Evolutionary conservation across 768 basidiomycete genomes (phyloP), one percentile per base, ranked within the genome.

Genomic region (Mycena alexandri): DNA sequence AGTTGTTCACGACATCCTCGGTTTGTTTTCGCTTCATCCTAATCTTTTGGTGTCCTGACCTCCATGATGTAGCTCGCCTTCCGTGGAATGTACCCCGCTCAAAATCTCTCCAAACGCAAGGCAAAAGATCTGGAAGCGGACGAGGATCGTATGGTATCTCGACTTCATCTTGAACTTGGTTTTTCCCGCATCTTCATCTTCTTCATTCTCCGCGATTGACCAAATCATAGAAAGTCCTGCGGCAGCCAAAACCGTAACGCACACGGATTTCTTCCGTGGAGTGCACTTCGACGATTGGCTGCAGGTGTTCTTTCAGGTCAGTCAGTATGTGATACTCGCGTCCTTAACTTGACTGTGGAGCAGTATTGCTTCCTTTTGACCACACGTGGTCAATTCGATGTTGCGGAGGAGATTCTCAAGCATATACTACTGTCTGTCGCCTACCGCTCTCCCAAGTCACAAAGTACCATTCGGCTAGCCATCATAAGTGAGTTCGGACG

Each of bases 221-320:
- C 16, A 43, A 33, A 38, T 3, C 5, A 33, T 62, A 91, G 91
- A 90, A 69, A 85, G 85, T 56, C 84, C 80, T 29, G 74, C 87
- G 21, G 71, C 84, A 6, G 81, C 83, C 25, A 91, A 87, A 73
- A 75, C 81, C 36, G 78, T 78, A 6, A 82, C 81, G 22, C 82
- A 81, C 34, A 85, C 92, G 1, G 86, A 89, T 48, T 82, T 87
- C 0, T 98, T 96, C 78, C 90, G 96, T 16, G 93, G 93, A 0
- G 82, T 97, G 46, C 84, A 85, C 5, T 94, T 95, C 71, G 90
- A 91, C 61, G 89, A 92, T 58, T 99, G 97, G 97, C 78, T 98
- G 50, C 82, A 83, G 17, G 73, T 98, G 50, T 89, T 95, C 75
- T 89, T 98, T 82, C 93, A 96, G 84, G 97, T 94, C 33, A 33